Evolutionary conservation across 2,329 filamentous ascomycete genomes (phyloP), one percentile per base, ranked within the genome.

Genomic region (Beauveria asiatica): DNA sequence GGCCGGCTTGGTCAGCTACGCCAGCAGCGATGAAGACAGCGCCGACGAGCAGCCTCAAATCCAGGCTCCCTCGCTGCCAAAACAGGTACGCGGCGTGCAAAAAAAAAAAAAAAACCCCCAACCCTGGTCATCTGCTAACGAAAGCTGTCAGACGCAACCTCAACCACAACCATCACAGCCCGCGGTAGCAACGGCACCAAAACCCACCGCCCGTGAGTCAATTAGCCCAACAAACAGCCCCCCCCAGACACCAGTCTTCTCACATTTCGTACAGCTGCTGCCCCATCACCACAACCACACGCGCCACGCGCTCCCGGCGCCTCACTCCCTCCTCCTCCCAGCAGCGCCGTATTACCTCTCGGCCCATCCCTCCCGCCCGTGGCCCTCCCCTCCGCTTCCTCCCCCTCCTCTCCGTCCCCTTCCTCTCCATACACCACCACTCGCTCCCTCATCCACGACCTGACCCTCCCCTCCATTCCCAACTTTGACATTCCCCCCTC

Each of bases 401-500:
- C 57, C 27, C 46, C 57, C 23, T 65, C 65, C 1, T 59, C 70
- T 37, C 68, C 69, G 11, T 62, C 69, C 45, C 76, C 76, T 1
- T 73, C 78, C 3, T 92, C 88, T 1, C 88, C 88, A 1, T 90
- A 91, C 73, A 83, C 86, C 1, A 75, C 82, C 51, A 82, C 79
- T 62, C 85, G 88, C 64, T 78, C 83, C 30, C 74, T 85, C 23
- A 75, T 91, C 17, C 87, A 86, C 65, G 82, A 87, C 67, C 81
- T 93, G 46, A 94, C 90, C 25, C 80, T 93, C 48, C 90, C 90
- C 2, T 78, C 84, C 2, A 73, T 86, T 4, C 85, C 89, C 1
- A 86, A 90, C 73, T 83, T 91, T 67, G 78, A 85, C 65, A 91
- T 94, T 63, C 89, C 89, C 0, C 79, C 83, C 10, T 91, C 89